Percentiles rank a stretch among this genome's conserved stretches.
phyloP scores from a whole-genome alignment of 2,329 filamentous ascomycete genomes.

The Corynespora cassiicola region DNA sequence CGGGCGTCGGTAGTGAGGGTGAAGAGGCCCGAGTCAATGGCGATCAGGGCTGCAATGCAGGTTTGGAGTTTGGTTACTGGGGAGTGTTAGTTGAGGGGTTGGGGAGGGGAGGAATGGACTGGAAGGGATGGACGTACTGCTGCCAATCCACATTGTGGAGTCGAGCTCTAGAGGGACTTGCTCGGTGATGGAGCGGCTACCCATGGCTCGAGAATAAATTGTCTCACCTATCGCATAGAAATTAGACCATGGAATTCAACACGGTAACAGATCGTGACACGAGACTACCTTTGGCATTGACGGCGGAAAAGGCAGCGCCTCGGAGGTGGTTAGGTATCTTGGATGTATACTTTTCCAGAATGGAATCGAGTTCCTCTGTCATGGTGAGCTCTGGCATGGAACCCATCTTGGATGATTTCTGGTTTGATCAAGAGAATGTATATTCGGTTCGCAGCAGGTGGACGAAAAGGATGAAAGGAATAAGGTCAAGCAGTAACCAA shows the following conservation, averaged over 20 bases:
- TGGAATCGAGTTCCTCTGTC: slow-evolving; percentile 13
- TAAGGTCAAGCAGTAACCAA: not conserved
- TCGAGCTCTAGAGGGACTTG: slow-evolving; percentile 6
- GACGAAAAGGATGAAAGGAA: not conserved
- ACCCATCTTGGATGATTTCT: slow-evolving; percentile 3
- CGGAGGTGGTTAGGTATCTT: slow-evolving; percentile 7
- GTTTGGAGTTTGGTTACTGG: slow-evolving; percentile 16
- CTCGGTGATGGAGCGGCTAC: slow-evolving; percentile 8
- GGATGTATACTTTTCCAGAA: slow-evolving; percentile 14
- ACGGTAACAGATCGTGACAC: not conserved
- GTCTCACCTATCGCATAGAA: slow-evolving; percentile 8
- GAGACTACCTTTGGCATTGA: slow-evolving; percentile 10
- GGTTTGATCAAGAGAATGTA: not conserved
- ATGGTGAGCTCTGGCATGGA: slow-evolving; percentile 7
- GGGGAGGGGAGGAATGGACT: too few relatives aligned
- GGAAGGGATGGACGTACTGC: too few relatives aligned
- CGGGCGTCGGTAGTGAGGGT: slow-evolving; percentile 13
- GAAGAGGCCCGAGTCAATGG: slow-evolving; percentile 13
- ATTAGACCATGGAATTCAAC: not conserved
- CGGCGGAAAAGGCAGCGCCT: slow-evolving; percentile 13
- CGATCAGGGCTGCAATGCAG: slow-evolving; percentile 10
- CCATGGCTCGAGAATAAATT: slow-evolving; percentile 12
- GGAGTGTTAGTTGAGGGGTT: too few relatives aligned
- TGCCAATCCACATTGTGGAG: slow-evolving; percentile 14
- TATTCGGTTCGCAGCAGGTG: not conserved